Evolutionary conservation across 345 rosid species (phyloP).

Genomic region (Sisymbrium altissimum): DNA sequence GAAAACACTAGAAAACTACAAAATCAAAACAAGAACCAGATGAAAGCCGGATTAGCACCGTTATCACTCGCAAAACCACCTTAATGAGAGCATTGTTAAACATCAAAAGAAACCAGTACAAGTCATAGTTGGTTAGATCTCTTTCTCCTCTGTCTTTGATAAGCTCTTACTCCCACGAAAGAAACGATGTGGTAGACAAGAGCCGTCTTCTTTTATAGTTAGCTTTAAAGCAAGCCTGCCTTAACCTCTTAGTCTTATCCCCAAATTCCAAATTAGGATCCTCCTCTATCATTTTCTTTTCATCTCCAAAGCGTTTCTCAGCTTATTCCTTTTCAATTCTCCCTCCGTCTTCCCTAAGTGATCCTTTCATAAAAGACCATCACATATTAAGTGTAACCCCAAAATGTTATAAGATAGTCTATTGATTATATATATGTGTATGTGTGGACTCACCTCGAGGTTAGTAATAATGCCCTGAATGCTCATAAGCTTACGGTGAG

Average conservation of each 20-base stretch:
- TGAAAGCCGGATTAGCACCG: too few relatives aligned
- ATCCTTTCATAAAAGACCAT: slow-evolving; percentile 20
- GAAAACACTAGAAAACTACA: too few relatives aligned
- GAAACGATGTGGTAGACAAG: not conserved
- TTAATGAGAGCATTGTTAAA: too few relatives aligned
- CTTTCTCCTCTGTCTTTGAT: not conserved
- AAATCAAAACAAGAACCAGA: too few relatives aligned
- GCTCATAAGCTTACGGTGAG: slow-evolving; percentile 65
- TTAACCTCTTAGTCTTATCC: slow-evolving; percentile 55
- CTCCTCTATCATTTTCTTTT: slow-evolving; percentile 58
- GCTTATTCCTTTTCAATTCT: slow-evolving; percentile 20
- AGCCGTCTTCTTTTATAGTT: slow-evolving; percentile 62
- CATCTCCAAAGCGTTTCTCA: slow-evolving; percentile 49
- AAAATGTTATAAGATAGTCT: not conserved
- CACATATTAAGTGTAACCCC: slow-evolving; percentile 7
- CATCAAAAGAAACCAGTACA: slow-evolving; percentile 15
- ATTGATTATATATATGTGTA: not conserved
- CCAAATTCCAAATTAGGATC: slow-evolving; percentile 53
- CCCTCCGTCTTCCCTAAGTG: slow-evolving; percentile 28
- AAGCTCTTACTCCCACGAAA: not conserved
- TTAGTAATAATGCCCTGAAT: slow-evolving; percentile 45
- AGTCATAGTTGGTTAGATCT: not conserved
- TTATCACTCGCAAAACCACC: too few relatives aligned
- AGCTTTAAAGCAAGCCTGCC: slow-evolving; percentile 84
- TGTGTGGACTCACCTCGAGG: slow-evolving; percentile 38